These are phyloP conservation scores for Rhododendron simsii DNA, from an alignment of 148 eudicot species.

Conservation along the genomic window DNA sequence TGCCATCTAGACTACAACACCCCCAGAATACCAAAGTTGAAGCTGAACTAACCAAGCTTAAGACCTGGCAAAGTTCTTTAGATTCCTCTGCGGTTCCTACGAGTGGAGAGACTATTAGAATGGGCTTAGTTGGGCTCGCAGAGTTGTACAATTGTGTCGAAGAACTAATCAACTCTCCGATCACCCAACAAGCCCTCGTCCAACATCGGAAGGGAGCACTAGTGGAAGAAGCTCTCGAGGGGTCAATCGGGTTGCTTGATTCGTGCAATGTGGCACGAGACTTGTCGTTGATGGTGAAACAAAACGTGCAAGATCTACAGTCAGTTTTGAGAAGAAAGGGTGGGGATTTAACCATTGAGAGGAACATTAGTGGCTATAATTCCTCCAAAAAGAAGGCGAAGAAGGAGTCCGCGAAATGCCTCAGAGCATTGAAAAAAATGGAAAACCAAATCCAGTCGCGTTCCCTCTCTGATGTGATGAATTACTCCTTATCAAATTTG, in stretches of 20 bases:
- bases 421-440: slow-evolving; percentile 25
- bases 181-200: slow-evolving; percentile 24
- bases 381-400: slow-evolving; percentile 19
- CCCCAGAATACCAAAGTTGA: slow-evolving; percentile 30
- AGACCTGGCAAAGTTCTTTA: slow-evolving; percentile 19
- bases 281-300: slow-evolving; percentile 27
- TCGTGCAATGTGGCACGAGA: slow-evolving; percentile 33
- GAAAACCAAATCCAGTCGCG: slow-evolving; percentile 14
- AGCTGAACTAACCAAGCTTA: slow-evolving; percentile 40
- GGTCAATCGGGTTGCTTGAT: slow-evolving; percentile 45
- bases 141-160: slow-evolving; percentile 42
- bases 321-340: slow-evolving; percentile 41
- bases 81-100: slow-evolving; percentile 7
- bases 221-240: slow-evolving; percentile 46
- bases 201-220: slow-evolving; percentile 24
- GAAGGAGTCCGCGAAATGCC: slow-evolving; percentile 24
- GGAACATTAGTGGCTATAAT: slow-evolving; percentile 21
- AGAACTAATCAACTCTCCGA: slow-evolving; percentile 33
- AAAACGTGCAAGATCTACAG: slow-evolving; percentile 42
- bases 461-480: neutral
- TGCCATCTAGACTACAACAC: slow-evolving; percentile 36
- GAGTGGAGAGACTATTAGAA: slow-evolving; percentile 25
- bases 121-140: slow-evolving; percentile 39
- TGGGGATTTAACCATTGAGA: slow-evolving; percentile 21
- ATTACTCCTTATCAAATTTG: slow-evolving; percentile 14